Base-by-base conservation (phyloP, 1,139 yeast genomes). In the Suhomyces yuchorum region DNA sequence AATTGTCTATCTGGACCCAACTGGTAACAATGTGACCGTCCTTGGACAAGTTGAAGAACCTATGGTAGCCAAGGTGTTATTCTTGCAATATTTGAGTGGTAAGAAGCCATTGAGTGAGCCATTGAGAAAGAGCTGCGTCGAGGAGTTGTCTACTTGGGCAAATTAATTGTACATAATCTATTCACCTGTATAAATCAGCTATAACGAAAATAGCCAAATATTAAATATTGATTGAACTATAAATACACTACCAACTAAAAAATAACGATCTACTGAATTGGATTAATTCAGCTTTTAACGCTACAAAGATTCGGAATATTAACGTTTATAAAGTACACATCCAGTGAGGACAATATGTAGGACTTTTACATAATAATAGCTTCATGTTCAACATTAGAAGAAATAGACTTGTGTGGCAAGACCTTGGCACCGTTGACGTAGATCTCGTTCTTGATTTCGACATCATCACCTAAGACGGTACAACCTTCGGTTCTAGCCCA, bases 401-500 rank as follows among this genome's bases (percentile, higher is more conserved):
- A 87, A 72, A 95, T 93, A 56, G 96, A 81, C 82, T 95, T 95
- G 83, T 95, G 99, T 59, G 99, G 99, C 70, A 95, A 84, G 59
- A 95, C 97, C 73, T 95, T 92, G 73, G 98, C 99, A 73, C 99
- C 99, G 73, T 93, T 93, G 62, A 95, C 96, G 81, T 95, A 95
- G 68, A 95, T 82, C 80, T 93, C 99, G 70, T 95, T 97, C 80
- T 92, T 91, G 68, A 95, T 89, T 71, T 92, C 96, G 60, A 95
- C 99, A 61, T 95, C 99, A 73, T 95, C 99, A 77, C 99, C 99
- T 66, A 95, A 84, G 52, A 95, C 99, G 55, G 98, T 89, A 62
- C 85, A 89, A 77, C 97, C 96, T 76, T 93, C 99, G 58, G 96
- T 85, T 81, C 99, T 91, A 56, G 98, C 96, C 99, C 99, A 93